Conservation (phyloP, 1,284 basidiomycete genomes). For the Trichosporon asahii region DNA sequence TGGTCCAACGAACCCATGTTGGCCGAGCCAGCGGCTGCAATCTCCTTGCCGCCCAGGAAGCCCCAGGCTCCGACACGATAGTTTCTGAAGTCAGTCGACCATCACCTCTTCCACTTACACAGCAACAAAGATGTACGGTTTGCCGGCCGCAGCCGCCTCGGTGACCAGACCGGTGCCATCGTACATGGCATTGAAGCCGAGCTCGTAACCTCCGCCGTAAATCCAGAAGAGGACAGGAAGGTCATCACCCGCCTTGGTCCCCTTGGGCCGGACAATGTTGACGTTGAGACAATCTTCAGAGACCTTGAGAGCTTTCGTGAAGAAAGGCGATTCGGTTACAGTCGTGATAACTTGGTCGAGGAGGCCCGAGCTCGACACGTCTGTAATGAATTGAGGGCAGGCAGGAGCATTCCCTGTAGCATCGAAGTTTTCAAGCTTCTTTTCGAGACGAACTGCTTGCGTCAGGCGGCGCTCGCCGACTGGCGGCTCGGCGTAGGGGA, state of each 20-base stretch:
- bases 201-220: conserved; percentile 34
- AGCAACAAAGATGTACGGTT: conserved; percentile 59
- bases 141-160: conserved; percentile 16
- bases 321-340: background rate
- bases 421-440: conserved; percentile 25
- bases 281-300: conserved; percentile 32
- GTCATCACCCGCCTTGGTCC: conserved; percentile 24
- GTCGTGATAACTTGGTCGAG: background rate
- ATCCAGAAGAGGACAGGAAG: conserved; percentile 42
- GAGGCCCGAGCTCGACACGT: background rate
- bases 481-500: conserved; percentile 61
- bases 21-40: conserved; percentile 55
- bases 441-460: conserved; percentile 52
- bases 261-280: conserved; percentile 27
- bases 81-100: conserved; percentile 33
- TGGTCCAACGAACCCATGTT: conserved; percentile 56
- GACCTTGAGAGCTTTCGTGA: conserved; percentile 13
- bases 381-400: conserved; percentile 17
- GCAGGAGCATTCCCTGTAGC: conserved; percentile 12
- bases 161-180: conserved; percentile 15
- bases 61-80: conserved; percentile 54
- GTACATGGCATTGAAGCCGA: conserved; percentile 25
- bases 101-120: background rate
- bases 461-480: conserved; percentile 28
- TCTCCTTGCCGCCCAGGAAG: conserved; percentile 55